A percentile compares a stretch with the other conserved stretches of the same genome.
Conservation (phyloP, 2,329 filamentous ascomycete genomes). For the Tympanopsis confertula region DNA sequence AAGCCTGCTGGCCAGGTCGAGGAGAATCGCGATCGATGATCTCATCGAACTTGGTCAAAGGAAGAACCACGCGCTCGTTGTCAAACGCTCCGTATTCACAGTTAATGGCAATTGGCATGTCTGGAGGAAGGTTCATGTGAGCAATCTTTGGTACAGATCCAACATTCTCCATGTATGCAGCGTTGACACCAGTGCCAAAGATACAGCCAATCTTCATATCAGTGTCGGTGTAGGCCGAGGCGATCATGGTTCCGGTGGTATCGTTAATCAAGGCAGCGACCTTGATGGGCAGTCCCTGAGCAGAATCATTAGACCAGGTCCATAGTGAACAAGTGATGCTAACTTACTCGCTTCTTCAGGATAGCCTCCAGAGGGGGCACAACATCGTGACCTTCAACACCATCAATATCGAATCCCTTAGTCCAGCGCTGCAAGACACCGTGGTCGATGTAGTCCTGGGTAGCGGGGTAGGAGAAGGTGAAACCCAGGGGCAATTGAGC, state of each 20-base stretch:
- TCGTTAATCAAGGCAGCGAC: conserved; percentile 65
- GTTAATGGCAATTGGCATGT: conserved; percentile 60
- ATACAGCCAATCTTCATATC: conserved; percentile 66
- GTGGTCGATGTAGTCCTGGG: conserved; percentile 53
- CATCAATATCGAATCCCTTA: conserved; percentile 57
- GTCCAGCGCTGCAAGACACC: conserved; percentile 57
- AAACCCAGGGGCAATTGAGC: conserved; percentile 41
- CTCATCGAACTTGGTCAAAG: conserved; percentile 53
- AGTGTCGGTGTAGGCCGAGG: conserved; percentile 60
- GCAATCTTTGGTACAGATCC: conserved; percentile 61
- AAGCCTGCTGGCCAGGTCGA: conserved; percentile 58
- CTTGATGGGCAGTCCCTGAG: conserved; percentile 56
- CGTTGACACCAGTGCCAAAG: conserved; percentile 68
- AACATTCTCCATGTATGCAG: conserved; percentile 65
- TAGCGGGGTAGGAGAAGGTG: conserved; percentile 56
- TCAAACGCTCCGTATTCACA: conserved; percentile 67
- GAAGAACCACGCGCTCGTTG: conserved; percentile 56
- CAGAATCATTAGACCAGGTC: neutral
- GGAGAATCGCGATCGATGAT: conserved; percentile 60
- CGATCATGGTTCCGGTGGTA: conserved; percentile 65
- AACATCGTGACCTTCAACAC: conserved; percentile 53
- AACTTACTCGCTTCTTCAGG: conserved; percentile 36
- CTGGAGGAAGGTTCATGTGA: conserved; percentile 55
- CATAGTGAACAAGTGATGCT: neutral
- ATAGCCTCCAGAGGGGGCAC: conserved; percentile 47